A percentile compares a stretch with the other conserved stretches of the same genome.
phyloP scores from a whole-genome alignment of 2,329 filamentous ascomycete species.

The Tolypocladium sp. region DNA sequence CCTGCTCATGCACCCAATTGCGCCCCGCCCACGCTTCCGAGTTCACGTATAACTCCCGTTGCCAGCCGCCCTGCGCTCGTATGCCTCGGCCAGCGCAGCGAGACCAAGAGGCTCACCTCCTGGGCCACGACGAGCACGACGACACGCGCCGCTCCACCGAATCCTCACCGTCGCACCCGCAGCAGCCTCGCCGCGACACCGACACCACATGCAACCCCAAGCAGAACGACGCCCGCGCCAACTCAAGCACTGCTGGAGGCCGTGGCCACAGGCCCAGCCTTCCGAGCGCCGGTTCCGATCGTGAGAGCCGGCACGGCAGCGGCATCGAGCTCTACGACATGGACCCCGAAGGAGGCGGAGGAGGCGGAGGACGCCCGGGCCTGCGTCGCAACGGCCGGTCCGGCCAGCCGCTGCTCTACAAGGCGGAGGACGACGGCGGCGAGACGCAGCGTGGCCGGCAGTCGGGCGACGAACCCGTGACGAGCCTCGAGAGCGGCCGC shows the following conservation, averaged over 20 bases:
- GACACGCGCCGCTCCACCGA: neutral
- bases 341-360: slow-evolving; percentile 25
- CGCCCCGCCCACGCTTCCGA: neutral
- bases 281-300: slow-evolving; percentile 17
- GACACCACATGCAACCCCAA: slow-evolving; percentile 16
- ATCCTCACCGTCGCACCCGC: neutral
- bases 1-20: neutral
- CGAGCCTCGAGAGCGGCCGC: slow-evolving; percentile 12
- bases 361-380: slow-evolving; percentile 12
- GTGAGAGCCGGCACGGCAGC: slow-evolving; percentile 7
- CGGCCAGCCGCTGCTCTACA: slow-evolving; percentile 11
- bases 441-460: slow-evolving; percentile 12
- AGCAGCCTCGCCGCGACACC: slow-evolving; percentile 9
- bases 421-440: slow-evolving; percentile 8
- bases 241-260: slow-evolving; percentile 14
- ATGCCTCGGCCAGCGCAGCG: slow-evolving; percentile 12
- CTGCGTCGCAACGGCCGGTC: slow-evolving; percentile 7
- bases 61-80: slow-evolving; percentile 2
- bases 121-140: neutral
- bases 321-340: slow-evolving; percentile 18
- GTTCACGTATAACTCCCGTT: neutral
- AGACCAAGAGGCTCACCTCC: slow-evolving; percentile 10
- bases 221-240: slow-evolving; percentile 8
- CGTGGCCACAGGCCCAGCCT: slow-evolving; percentile 12
- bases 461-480: slow-evolving; percentile 5